phyloP scores from a whole-genome alignment of 169 alveolate species.

The Theileria orientalis region DNA sequence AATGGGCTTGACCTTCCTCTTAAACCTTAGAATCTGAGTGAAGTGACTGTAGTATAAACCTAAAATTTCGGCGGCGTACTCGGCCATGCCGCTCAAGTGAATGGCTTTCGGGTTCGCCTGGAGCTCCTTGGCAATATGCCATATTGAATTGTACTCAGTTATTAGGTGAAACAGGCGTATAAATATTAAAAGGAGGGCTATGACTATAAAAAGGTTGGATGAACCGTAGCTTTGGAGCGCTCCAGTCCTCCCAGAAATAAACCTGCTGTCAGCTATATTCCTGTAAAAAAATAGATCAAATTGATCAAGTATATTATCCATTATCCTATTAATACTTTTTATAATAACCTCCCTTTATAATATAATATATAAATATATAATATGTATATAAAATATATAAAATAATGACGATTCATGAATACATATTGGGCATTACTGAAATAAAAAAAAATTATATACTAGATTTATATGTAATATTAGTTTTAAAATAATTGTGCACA shows the following conservation, averaged over 20 bases:
- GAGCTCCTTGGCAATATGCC: slow-evolving; percentile 11
- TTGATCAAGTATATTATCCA: slow-evolving; percentile 25
- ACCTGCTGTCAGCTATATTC: slow-evolving; percentile 48
- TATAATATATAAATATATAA: background rate
- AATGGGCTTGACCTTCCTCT: slow-evolving; percentile 15
- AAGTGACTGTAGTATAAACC: slow-evolving; percentile 39
- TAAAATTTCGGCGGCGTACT: slow-evolving; percentile 33
- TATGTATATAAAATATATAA: background rate
- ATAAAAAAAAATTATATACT: background rate
- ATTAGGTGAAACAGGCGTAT: slow-evolving; percentile 23
- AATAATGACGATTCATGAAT: background rate
- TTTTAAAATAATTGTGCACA: background rate
- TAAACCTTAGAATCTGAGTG: slow-evolving; percentile 22
- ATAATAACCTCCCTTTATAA: background rate
- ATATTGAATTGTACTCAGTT: slow-evolving; percentile 31
- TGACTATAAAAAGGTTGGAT: slow-evolving; percentile 18
- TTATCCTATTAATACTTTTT: slow-evolving; percentile 1
- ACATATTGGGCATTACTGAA: background rate
- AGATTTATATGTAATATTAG: no score
- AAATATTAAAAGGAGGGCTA: slow-evolving; percentile 5
- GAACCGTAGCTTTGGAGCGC: slow-evolving; percentile 40
- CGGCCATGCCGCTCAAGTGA: slow-evolving; percentile 56
- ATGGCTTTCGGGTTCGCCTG: slow-evolving; percentile 18
- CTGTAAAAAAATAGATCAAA: slow-evolving; percentile 51
- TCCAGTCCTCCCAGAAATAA: slow-evolving; percentile 39